These are phyloP conservation scores for Alternaria postmessia DNA, from an alignment of 2,329 filamentous ascomycete species.

Conservation along the genomic window DNA sequence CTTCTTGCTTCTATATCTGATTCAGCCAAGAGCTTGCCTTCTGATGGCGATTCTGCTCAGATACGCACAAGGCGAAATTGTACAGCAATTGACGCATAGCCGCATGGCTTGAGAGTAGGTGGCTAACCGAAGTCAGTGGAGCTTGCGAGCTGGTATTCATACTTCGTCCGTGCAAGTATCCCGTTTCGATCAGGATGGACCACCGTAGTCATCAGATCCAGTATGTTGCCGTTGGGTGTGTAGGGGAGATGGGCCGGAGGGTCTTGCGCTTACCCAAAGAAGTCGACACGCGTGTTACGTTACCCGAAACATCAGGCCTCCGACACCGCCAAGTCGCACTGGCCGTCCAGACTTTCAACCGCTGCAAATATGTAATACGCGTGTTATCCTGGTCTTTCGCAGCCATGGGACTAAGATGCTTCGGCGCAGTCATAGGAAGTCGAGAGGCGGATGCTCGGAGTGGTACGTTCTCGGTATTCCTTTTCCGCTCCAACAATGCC, in stretches of 20 bases:
- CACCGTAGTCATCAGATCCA: not conserved
- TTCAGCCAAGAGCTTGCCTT: not conserved
- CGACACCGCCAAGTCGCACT: not conserved
- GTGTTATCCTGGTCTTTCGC: constrained; percentile 4
- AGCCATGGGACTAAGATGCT: constrained; percentile 19
- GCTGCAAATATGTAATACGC: constrained; percentile 19
- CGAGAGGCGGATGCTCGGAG: constrained; percentile 25
- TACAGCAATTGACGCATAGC: not conserved
- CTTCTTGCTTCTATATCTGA: not conserved
- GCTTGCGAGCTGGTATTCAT: not conserved
- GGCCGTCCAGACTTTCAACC: not conserved
- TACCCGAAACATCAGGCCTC: constrained; percentile 1
- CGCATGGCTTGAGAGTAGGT: not conserved
- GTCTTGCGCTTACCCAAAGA: not conserved
- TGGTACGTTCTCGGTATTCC: constrained; percentile 15
- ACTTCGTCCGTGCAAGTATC: not conserved
- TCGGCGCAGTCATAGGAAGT: constrained; percentile 35
- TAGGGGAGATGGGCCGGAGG: not conserved
- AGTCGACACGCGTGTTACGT: constrained; percentile 23
- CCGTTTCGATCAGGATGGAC: not conserved
- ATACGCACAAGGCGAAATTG: not conserved
- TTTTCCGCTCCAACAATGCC: not conserved
- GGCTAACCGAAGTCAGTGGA: not conserved
- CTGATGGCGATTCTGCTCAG: not conserved
- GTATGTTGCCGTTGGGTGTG: not conserved